Evolutionary conservation across 352 stramenopile species (phyloP), one percentile per base, ranked within the genome.

Genomic region (Pythium scleroteichum): DNA sequence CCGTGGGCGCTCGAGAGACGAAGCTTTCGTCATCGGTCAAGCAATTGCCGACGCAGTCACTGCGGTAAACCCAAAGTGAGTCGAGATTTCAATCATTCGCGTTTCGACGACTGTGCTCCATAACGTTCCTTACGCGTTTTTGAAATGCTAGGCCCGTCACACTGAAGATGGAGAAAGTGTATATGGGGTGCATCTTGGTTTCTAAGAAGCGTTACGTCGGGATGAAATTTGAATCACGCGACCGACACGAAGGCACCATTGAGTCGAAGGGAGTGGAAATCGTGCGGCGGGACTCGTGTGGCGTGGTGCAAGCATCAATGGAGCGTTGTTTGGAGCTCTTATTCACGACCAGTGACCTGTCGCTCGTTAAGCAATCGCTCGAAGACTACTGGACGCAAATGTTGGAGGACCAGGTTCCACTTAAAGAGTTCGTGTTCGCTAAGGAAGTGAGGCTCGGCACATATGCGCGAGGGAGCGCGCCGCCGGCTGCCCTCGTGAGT

Each of bases 131-230:
- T 17, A 26, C 8, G n/a, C n/a, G n/a, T n/a, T n/a, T n/a, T n/a
- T n/a, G n/a, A n/a, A n/a, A n/a, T 24, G 53, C 24, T 53, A 94
- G 82, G 46, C 86, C 86, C 4, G 82, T 95, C 38, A 90, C 76
- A 1, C 59, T 95, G 17, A 94, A 95, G 66, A 41, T 95, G 32
- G 87, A 95, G 57, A 95, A 98, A 72, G 89, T 98, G 20, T 98
- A 98, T 68, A 85, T 94, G 63, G 88, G 89, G 1, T 97, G 78
- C 46, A 74, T 98, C 22, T 71, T 98, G 1, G 88, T 97, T 4
- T 96, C 89, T n/a, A 98, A 98, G 69, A 98, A 98, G 69, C 84
- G 94, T 5, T 98, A 98, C 53, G 87, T 93, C 16, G 92, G 93
- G 2, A 73, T 81, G 62, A 96, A 92, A 35, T 97, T 87, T 62